A percentile compares a stretch with the other conserved stretches of the same genome.
phyloP scores from a whole-genome alignment of 805 yeast species.

The Lachancea meyersii region DNA sequence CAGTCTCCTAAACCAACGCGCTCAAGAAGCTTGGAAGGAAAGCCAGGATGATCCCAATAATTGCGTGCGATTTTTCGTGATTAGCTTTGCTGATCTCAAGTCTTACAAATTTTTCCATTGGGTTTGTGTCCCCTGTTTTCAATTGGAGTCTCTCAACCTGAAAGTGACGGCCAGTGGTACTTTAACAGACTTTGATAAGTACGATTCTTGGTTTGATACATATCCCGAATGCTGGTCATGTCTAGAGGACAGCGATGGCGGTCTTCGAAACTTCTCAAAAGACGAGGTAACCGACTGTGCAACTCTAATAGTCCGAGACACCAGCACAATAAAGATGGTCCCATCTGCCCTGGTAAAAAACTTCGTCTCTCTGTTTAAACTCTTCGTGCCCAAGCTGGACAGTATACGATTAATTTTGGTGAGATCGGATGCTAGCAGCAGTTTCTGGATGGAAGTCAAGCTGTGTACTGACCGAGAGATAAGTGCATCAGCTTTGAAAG shows the following conservation, averaged over 20 bases:
- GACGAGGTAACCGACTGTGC: slow-evolving; percentile 9
- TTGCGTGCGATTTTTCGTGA: slow-evolving; percentile 37
- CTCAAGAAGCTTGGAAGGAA: slow-evolving; percentile 26
- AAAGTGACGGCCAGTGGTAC: not conserved
- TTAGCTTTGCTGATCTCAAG: slow-evolving; percentile 83
- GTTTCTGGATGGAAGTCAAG: slow-evolving; percentile 27
- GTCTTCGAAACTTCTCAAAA: slow-evolving; percentile 17
- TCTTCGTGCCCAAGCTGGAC: slow-evolving; percentile 30
- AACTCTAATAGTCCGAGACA: slow-evolving; percentile 37
- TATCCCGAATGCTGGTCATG: slow-evolving; percentile 27
- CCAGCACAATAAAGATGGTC: slow-evolving; percentile 28
- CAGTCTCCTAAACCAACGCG: slow-evolving; percentile 43
- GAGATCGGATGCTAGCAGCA: slow-evolving; percentile 31
- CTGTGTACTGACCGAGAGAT: slow-evolving; percentile 1
- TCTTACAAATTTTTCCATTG: slow-evolving; percentile 85
- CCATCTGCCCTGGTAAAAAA: slow-evolving; percentile 57
- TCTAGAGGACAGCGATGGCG: slow-evolving; percentile 17
- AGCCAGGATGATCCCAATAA: slow-evolving; percentile 27
- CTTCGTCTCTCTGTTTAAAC: slow-evolving; percentile 41
- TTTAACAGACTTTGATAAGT: not conserved
- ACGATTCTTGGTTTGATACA: slow-evolving; percentile 16
- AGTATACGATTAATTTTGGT: slow-evolving; percentile 37
- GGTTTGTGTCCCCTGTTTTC: slow-evolving; percentile 72
- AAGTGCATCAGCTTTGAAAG: slow-evolving; percentile 33
- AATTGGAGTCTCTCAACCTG: slow-evolving; percentile 12